Percentiles rank a stretch among this genome's conserved stretches.
phyloP scores from a whole-genome alignment of 352 stramenopile genomes.

The Blastocystis sp. region DNA sequence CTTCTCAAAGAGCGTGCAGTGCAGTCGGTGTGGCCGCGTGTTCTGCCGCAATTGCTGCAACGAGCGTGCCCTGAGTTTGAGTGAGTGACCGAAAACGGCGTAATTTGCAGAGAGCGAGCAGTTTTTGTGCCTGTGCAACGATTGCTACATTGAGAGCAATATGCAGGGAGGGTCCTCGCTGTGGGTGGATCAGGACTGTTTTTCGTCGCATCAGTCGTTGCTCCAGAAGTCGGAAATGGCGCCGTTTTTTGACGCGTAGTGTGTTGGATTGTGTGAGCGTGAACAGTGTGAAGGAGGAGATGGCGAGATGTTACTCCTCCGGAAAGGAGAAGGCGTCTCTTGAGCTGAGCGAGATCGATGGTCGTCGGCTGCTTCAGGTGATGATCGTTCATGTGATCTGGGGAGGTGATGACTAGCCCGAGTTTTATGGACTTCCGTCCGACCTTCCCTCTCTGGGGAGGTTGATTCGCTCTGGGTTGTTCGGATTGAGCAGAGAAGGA shows the following conservation, averaged over 20 bases:
- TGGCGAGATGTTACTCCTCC: neutral
- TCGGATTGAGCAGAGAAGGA: neutral
- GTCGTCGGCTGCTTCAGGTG: neutral
- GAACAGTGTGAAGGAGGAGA: no score
- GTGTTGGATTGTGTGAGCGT: neutral
- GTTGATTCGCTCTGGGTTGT: conserved; percentile 25
- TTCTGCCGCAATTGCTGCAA: conserved; percentile 40
- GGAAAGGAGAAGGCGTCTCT: neutral
- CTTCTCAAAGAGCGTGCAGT: neutral
- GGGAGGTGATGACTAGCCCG: neutral
- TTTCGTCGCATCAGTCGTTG: conserved; percentile 27
- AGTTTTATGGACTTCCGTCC: conserved; percentile 3
- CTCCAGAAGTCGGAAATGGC: conserved; percentile 8
- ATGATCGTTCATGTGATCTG: neutral
- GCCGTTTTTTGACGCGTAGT: neutral
- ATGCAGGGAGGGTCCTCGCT: no score
- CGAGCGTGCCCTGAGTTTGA: neutral
- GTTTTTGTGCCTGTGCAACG: conserved; percentile 11
- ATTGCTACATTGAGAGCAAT: conserved; percentile 41
- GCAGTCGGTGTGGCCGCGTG: neutral
- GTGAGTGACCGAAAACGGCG: neutral
- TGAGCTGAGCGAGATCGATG: neutral
- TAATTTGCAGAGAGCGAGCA: neutral
- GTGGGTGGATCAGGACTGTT: conserved; percentile 11
- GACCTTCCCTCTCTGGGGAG: neutral